phyloP scores from a whole-genome alignment of 108 stramenopile genomes.

The Nannochloropsis oceanica region DNA sequence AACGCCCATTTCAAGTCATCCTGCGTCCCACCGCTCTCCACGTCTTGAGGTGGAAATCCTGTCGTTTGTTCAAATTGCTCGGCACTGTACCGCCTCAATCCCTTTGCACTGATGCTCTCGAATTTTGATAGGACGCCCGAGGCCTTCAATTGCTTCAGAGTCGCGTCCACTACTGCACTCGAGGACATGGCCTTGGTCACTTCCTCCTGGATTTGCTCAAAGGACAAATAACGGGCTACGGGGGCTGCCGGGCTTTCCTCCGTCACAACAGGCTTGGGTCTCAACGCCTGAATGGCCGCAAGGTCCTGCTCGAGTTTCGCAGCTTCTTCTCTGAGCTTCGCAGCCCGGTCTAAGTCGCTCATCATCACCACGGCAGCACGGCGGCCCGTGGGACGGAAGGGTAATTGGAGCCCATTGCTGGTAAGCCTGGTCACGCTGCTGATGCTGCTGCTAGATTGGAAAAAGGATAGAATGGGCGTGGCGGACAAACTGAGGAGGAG shows the following conservation, averaged over 20 bases:
- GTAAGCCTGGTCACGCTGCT: neutral
- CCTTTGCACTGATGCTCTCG: neutral
- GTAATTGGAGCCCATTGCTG: neutral
- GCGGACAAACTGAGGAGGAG: neutral
- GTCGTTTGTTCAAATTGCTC: neutral
- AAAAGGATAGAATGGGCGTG: neutral
- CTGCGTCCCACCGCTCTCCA: neutral
- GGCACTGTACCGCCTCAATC: neutral
- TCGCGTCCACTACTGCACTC: neutral
- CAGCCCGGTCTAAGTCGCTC: neutral
- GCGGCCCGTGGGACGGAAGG: neutral
- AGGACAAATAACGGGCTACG: neutral
- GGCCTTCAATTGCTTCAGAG: neutral
- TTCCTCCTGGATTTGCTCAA: neutral
- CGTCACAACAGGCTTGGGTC: neutral
- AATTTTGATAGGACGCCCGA: neutral
- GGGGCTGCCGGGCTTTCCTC: neutral
- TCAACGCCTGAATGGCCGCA: neutral
- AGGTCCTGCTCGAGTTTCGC: neutral
- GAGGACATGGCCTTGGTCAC: neutral
- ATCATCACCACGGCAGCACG: neutral
- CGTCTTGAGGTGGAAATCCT: neutral
- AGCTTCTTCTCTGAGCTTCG: neutral
- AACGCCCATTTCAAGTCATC: conserved; percentile 25
- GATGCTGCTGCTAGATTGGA: neutral